Percentiles rank a stretch among this genome's conserved stretches.
These are phyloP conservation scores for Trichocladium uniseriatum DNA, from an alignment of 495 filamentous ascomycete species.

Conservation along the genomic window DNA sequence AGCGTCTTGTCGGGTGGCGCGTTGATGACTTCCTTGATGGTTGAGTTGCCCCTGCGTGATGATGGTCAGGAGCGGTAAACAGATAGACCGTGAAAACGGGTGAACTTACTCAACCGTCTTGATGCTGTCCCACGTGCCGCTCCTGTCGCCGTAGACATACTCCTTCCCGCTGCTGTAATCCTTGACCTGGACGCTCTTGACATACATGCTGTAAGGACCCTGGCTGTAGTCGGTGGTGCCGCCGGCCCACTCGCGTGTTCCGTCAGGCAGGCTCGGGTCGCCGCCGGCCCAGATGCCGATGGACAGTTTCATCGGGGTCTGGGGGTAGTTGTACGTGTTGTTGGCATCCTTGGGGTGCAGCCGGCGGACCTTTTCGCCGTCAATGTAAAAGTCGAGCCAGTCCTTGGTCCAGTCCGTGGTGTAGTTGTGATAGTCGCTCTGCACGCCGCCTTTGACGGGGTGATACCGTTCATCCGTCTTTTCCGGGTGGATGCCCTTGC, in stretches of 20 bases:
- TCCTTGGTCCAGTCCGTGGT: conserved; percentile 73
- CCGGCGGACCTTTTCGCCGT: conserved; percentile 57
- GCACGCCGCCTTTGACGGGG: conserved; percentile 30
- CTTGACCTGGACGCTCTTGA: conserved; percentile 53
- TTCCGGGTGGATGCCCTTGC: conserved; percentile 54
- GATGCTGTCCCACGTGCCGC: conserved; percentile 64
- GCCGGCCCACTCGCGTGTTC: conserved; percentile 65
- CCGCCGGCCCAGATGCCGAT: conserved; percentile 84
- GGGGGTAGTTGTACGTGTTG: conserved; percentile 60
- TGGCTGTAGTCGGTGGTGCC: conserved; percentile 61
- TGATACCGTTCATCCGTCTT: conserved; percentile 50
- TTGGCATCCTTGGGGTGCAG: conserved; percentile 56
- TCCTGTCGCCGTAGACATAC: conserved; percentile 58
- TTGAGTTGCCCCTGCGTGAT: conserved; percentile 52
- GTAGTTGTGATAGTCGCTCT: conserved; percentile 63
- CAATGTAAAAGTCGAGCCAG: conserved; percentile 63
- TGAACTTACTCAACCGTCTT: conserved; percentile 49
- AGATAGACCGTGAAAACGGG: background rate
- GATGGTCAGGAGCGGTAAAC: conserved; percentile 3
- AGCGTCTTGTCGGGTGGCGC: conserved; percentile 37
- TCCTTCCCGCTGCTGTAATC: conserved; percentile 61
- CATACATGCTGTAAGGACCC: conserved; percentile 67
- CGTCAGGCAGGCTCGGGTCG: conserved; percentile 49
- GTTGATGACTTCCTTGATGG: conserved; percentile 36
- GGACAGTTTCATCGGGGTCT: conserved; percentile 78